Conservation (phyloP, 495 filamentous ascomycete genomes). For the Astrocystis sublimbata region DNA sequence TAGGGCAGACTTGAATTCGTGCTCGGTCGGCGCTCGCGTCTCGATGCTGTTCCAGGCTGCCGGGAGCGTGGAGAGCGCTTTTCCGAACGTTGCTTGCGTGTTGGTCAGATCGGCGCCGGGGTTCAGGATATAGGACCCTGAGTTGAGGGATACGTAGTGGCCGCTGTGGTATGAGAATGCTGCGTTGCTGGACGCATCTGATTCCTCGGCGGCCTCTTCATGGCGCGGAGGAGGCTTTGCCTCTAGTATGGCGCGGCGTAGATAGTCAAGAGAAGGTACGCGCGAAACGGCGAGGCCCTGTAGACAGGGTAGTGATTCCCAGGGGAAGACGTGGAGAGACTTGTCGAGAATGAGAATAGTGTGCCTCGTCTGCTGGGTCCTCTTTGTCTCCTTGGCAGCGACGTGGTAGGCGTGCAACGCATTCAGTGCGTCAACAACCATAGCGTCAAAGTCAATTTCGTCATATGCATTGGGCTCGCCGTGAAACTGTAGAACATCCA, state of each 20-base stretch:
- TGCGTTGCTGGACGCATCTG: conserved; percentile 10
- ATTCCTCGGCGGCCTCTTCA: conserved; percentile 1
- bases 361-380: conserved; percentile 55
- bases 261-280: conserved; percentile 77
- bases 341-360: conserved; percentile 95
- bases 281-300: conserved; percentile 77
- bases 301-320: conserved; percentile 92
- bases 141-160: conserved; percentile 56
- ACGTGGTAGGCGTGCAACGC: conserved; percentile 78
- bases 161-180: conserved; percentile 30
- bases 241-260: conserved; percentile 57
- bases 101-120: conserved; percentile 75
- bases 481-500: conserved; percentile 95
- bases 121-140: conserved; percentile 85
- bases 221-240: conserved; percentile 20
- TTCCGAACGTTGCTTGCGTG: conserved; percentile 75
- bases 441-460: conserved; percentile 92
- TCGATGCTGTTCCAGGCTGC: conserved; percentile 64
- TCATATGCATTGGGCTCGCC: conserved; percentile 97
- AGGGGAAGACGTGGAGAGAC: conserved; percentile 83
- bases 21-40: conserved; percentile 68
- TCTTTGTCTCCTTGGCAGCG: conserved; percentile 39
- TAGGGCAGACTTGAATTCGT: conserved; percentile 68
- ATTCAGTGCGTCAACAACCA: conserved; percentile 81
- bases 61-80: conserved; percentile 47